phyloP scores from a whole-genome alignment of 345 rosid species.

The Sisymbrium altissimum region DNA sequence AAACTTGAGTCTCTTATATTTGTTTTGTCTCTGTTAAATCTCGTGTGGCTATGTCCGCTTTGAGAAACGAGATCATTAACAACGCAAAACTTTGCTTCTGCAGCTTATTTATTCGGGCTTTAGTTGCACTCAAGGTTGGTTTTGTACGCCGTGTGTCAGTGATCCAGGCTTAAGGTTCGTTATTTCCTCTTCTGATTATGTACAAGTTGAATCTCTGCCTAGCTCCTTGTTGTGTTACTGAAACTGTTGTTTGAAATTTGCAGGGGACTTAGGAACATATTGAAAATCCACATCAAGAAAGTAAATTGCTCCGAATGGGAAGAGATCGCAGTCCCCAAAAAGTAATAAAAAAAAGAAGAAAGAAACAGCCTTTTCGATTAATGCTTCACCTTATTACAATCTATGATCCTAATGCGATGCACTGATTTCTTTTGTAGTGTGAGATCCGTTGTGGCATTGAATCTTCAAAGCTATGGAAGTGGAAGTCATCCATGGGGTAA shows the following conservation, averaged over 20 bases:
- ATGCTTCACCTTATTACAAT: background rate
- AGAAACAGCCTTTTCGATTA: background rate
- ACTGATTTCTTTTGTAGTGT: slow-evolving; percentile 16
- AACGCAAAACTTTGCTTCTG: background rate
- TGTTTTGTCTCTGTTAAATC: background rate
- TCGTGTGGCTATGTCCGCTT: background rate
- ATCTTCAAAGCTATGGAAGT: slow-evolving; percentile 36
- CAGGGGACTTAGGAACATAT: slow-evolving; percentile 86
- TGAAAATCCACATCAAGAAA: slow-evolving; percentile 73
- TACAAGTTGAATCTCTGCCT: background rate
- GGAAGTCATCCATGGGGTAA: slow-evolving; percentile 38
- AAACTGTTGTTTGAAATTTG: slow-evolving; percentile 8
- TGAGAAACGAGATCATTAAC: background rate
- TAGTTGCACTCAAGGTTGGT: slow-evolving; percentile 96
- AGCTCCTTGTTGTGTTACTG: background rate
- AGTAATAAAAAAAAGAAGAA: slow-evolving; percentile 33
- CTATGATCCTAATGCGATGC: background rate
- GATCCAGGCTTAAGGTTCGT: slow-evolving; percentile 82
- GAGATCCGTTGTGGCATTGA: slow-evolving; percentile 35
- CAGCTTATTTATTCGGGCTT: slow-evolving; percentile 96
- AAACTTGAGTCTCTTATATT: background rate
- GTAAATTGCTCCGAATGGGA: slow-evolving; percentile 89
- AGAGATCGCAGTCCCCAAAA: slow-evolving; percentile 66
- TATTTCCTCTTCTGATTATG: background rate
- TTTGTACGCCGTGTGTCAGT: slow-evolving; percentile 87